Evolutionary conservation across 2,329 filamentous ascomycete species (phyloP), one percentile per base, ranked within the genome.

Genomic region (Verticillium dahliae): DNA sequence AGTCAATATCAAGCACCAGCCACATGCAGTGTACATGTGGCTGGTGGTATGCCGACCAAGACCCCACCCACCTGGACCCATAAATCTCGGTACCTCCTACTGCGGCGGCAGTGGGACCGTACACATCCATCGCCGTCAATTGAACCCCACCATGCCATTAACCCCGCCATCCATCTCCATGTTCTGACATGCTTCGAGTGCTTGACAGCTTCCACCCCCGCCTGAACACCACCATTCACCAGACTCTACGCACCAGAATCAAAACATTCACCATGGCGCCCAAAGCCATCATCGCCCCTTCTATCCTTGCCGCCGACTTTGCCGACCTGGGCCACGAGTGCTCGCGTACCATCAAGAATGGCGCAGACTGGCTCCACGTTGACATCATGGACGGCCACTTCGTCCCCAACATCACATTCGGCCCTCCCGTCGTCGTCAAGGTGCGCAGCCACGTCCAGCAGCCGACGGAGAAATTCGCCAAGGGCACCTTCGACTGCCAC

Each of bases 361-460:
- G 92, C 62, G 92, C 92, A 67, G 91, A 97, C 81, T 96, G 91
- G 90, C 85, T 96, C 69, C 92, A 97, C 78, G 90, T 97, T 70
- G 94, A 98, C 76, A 97, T 97, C 74, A 93, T 88, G 86, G 95
- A 99, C 75, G 95, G 95, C 62, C 95, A 99, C 75, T 99, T 99
- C 72, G 95, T 99, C 52, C 95, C 95, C 59, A 99, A 99, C 79
- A 92, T 99, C 76, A 98, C 95, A 57, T 97, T 98, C 72, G 95
- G 95, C 63, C 88, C 94, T 22, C 93, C 94, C 5, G 92, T 99
- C 41, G 95, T 99, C 56, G 94, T 92, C 68, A 96, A 94, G 81
- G 95, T 99, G 70, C 88, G 95, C 65, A 82, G 85, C 56, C 90
- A 97, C 70, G 93, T 99, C 69, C 88, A 91, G 62, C 83, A 84